Evolutionary conservation across 2,329 filamentous ascomycete species (phyloP), one percentile per base, ranked within the genome.

Genomic region (Mariannaea elegans): DNA sequence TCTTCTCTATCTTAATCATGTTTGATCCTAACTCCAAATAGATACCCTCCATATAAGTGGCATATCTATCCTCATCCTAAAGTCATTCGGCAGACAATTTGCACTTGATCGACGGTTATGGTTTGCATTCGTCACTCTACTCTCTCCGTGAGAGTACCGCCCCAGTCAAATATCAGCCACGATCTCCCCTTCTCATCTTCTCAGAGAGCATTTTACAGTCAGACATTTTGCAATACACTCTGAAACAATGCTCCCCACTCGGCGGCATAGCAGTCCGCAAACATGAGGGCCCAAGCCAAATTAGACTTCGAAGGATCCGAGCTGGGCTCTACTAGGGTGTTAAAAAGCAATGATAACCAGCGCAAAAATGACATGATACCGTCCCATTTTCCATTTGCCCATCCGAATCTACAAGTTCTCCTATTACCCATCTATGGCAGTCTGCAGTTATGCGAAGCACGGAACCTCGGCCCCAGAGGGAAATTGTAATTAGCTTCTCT

Each of bases 221-320:
- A 47, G n/a, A 54, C 16, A 32, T 32, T 23, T 14, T n/a, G 19
- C 31, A 23, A 16, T 16, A 12, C 36, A 46, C 41, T 47, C 23
- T 39, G 32, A 55, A 38, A 32, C 34, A 36, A 34, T 23, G 42
- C 18, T 39, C 42, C 42, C 31, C 42, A 47, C 51, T 24, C 32
- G 42, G 42, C 18, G 39, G 32, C 46, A 32, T 3, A 47, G 29
- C 21, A 31, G 23, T 38, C 50, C 19, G 27, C 27, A 44, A 29
- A 13, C 9, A 9, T 9, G 12, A 8, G 29, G 16, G 19, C n/a
- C 39, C 29, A 7, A 9, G 24, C 27, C 42, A 46, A 34, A 36
- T 34, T 34, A 13, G 27, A 24, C n/a, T 16, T 51, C 8, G 24
- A 32, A 42, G 39, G 39, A 36, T 53, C 39, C 38, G 50, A 45